phyloP scores from a whole-genome alignment of 23 red algal genomes.

The Cyanidioschyzon merolae region DNA sequence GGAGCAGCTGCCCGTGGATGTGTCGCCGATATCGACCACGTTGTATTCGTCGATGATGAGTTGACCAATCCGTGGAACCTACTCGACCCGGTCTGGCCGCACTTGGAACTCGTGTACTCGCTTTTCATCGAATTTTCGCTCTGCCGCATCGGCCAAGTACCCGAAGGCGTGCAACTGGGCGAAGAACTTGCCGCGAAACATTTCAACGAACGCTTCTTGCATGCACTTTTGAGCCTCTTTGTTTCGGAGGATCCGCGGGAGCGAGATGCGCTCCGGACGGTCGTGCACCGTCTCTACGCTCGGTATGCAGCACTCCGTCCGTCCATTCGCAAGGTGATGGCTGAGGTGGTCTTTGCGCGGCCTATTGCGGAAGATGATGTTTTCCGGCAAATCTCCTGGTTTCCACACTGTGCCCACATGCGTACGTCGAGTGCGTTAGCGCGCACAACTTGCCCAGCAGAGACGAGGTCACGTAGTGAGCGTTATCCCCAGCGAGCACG shows the following conservation, averaged over 20 bases:
- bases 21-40: not conserved
- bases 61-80: not conserved
- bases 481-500: not conserved
- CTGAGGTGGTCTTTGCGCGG: slow-evolving; percentile 6
- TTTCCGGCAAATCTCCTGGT: not conserved
- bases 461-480: not conserved
- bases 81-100: slow-evolving; percentile 18
- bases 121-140: slow-evolving; percentile 26
- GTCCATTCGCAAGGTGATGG: slow-evolving; percentile 14
- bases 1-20: not conserved
- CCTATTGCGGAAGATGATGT: slow-evolving; percentile 18
- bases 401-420: not conserved
- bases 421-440: not conserved
- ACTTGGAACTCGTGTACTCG: slow-evolving; percentile 21
- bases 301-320: slow-evolving; percentile 9
- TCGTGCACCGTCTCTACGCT: slow-evolving; percentile 28
- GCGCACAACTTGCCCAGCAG: not conserved
- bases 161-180: not conserved
- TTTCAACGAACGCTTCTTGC: slow-evolving; percentile 1
- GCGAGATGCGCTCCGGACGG: slow-evolving; percentile 21
- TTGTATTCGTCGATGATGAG: not conserved
- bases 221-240: not conserved
- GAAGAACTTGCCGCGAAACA: not conserved
- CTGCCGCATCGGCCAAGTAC: slow-evolving; percentile 7
- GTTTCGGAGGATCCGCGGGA: slow-evolving; percentile 14